Evolutionary conservation across 495 filamentous ascomycete genomes (phyloP).

Genomic region (Alectoria sarmentosa): DNA sequence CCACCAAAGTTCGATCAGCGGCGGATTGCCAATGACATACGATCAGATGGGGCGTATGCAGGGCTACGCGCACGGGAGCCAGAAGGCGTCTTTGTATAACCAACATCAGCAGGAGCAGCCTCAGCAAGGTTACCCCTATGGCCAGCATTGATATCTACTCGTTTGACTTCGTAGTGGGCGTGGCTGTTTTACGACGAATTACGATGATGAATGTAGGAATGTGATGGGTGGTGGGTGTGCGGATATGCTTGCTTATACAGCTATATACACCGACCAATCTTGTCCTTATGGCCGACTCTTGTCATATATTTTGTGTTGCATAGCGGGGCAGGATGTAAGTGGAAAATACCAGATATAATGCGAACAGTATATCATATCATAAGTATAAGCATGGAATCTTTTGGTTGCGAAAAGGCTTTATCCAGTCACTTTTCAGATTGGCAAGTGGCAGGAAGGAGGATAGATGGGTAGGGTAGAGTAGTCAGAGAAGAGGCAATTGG

Average conservation of each 20-base stretch:
- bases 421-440: no score
- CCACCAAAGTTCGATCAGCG: conserved; percentile 5
- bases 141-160: conserved; percentile 11
- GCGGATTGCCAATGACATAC: conserved; percentile 15
- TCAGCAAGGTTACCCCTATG: conserved; percentile 4
- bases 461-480: neutral
- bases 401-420: neutral
- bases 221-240: neutral
- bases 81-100: conserved; percentile 3
- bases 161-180: neutral
- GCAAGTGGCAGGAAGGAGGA: neutral
- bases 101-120: conserved; percentile 13
- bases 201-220: neutral
- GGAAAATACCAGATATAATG: neutral
- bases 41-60: conserved; percentile 4
- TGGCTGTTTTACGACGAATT: neutral
- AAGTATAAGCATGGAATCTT: neutral
- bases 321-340: neutral
- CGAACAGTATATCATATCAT: neutral
- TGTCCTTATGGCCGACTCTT: neutral
- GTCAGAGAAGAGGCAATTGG: no score
- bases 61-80: conserved; percentile 1
- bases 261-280: neutral
- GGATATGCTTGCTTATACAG: neutral
- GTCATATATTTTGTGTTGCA: neutral